phyloP scores from a whole-genome alignment of 2,329 filamentous ascomycete genomes.

The Macrophomina phaseolina region DNA sequence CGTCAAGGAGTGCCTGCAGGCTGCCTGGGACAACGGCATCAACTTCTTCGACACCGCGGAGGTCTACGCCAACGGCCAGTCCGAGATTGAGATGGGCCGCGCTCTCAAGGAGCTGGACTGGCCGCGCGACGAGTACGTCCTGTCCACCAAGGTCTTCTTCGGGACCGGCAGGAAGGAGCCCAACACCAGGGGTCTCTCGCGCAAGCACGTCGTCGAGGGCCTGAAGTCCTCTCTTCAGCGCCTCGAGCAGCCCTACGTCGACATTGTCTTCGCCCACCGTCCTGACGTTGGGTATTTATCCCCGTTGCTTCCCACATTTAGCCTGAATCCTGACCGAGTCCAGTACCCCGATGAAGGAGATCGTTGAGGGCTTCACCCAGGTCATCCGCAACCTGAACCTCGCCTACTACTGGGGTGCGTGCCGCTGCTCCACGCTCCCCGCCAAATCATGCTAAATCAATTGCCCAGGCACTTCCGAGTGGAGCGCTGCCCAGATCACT shows the following conservation, averaged over 20 bases:
- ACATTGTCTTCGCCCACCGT: constrained; percentile 67
- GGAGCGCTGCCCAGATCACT: constrained; percentile 64
- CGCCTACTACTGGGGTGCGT: constrained; percentile 65
- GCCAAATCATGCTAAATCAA: not conserved
- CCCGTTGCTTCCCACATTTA: not conserved
- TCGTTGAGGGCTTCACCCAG: constrained; percentile 62
- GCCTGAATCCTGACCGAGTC: not conserved
- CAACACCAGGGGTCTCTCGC: constrained; percentile 54
- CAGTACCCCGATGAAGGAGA: constrained; percentile 66
- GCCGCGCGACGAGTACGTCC: constrained; percentile 55
- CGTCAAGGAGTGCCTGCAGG: constrained; percentile 58
- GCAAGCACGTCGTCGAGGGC: constrained; percentile 60
- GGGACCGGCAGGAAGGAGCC: constrained; percentile 65
- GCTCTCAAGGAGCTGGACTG: constrained; percentile 55
- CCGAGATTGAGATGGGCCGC: constrained; percentile 64
- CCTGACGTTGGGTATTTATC: constrained; percentile 55
- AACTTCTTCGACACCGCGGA: constrained; percentile 60
- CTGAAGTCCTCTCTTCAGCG: constrained; percentile 63
- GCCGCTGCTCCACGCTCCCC: not conserved
- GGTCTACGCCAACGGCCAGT: constrained; percentile 63
- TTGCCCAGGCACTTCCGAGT: constrained; percentile 58
- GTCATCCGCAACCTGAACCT: constrained; percentile 61
- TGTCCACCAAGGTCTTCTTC: constrained; percentile 53
- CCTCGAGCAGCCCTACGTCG: constrained; percentile 69
- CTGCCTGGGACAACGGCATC: constrained; percentile 57